Evolutionary conservation across 2,329 filamentous ascomycete species (phyloP).

Genomic region (Anthostomella pinea): DNA sequence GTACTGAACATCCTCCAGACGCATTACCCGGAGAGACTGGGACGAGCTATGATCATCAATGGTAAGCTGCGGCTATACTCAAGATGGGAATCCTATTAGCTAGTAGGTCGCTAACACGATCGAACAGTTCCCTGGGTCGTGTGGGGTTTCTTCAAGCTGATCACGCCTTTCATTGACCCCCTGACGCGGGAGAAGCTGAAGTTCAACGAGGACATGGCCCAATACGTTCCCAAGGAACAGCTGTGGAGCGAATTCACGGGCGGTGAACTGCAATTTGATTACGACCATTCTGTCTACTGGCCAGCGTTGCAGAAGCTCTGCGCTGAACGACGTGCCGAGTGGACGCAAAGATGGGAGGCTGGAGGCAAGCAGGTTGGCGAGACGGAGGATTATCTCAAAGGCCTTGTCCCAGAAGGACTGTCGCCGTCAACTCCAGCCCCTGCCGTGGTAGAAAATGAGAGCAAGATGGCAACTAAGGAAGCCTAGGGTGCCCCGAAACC

Average conservation of each 20-base stretch:
- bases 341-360: conserved; percentile 69
- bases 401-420: conserved; percentile 37
- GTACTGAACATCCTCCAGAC: conserved; percentile 90
- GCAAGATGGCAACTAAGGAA: too few relatives aligned
- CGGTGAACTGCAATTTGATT: conserved; percentile 83
- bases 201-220: conserved; percentile 88
- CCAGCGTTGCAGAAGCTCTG: conserved; percentile 74
- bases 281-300: conserved; percentile 89
- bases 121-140: conserved; percentile 81
- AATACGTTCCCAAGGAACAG: conserved; percentile 78
- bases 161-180: conserved; percentile 95
- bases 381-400: conserved; percentile 81
- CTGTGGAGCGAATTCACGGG: conserved; percentile 73
- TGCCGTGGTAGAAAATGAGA: too few relatives aligned
- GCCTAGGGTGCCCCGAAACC: too few relatives aligned
- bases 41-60: conserved; percentile 85
- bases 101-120: conserved; percentile 16
- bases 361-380: conserved; percentile 82
- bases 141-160: conserved; percentile 91
- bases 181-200: conserved; percentile 92
- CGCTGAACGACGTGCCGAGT: conserved; percentile 60
- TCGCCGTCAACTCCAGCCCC: conserved; percentile 10
- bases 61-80: conserved; percentile 47
- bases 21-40: conserved; percentile 91
- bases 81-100: too few relatives aligned